A percentile compares a stretch with the other conserved stretches of the same genome.
phyloP scores from a whole-genome alignment of 1,284 basidiomycete genomes.

The Tylopilus sp. region DNA sequence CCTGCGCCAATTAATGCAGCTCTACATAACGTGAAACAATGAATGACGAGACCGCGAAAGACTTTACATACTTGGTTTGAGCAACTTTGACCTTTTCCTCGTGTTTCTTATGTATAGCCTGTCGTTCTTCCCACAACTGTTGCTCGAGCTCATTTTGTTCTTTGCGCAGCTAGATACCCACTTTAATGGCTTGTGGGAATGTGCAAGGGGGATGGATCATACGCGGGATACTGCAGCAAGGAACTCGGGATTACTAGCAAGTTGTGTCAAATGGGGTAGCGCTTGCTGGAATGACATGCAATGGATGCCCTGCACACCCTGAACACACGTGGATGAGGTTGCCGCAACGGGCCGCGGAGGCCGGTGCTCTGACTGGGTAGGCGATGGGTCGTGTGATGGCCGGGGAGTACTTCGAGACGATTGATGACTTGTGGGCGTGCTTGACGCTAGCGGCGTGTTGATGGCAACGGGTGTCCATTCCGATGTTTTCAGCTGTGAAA shows the following conservation, averaged over 20 bases:
- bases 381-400: constrained; percentile 14
- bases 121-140: constrained; percentile 59
- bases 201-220: constrained; percentile 16
- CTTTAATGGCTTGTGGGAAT: constrained; percentile 7
- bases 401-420: constrained; percentile 7
- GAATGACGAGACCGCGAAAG: constrained; percentile 4
- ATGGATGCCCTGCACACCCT: constrained; percentile 37
- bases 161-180: constrained; percentile 43
- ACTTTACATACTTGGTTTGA: constrained; percentile 45
- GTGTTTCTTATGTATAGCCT: constrained; percentile 54
- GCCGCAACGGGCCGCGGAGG: constrained; percentile 12
- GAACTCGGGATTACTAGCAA: constrained; percentile 50
- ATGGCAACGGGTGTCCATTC: constrained; percentile 12
- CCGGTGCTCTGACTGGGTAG: constrained; percentile 7
- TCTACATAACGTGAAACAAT: constrained; percentile 18
- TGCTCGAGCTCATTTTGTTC: constrained; percentile 65
- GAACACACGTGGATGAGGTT: constrained; percentile 11
- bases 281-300: constrained; percentile 60
- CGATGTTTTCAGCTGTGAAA: constrained; percentile 55
- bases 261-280: constrained; percentile 49
- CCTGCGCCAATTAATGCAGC: constrained; percentile 58
- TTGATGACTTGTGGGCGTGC: constrained; percentile 7
- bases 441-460: constrained; percentile 13
- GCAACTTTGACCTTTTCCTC: constrained; percentile 64
- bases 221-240: constrained; percentile 48